phyloP scores from a whole-genome alignment of 768 basidiomycete species.

The Cystobasidium tubakii region DNA sequence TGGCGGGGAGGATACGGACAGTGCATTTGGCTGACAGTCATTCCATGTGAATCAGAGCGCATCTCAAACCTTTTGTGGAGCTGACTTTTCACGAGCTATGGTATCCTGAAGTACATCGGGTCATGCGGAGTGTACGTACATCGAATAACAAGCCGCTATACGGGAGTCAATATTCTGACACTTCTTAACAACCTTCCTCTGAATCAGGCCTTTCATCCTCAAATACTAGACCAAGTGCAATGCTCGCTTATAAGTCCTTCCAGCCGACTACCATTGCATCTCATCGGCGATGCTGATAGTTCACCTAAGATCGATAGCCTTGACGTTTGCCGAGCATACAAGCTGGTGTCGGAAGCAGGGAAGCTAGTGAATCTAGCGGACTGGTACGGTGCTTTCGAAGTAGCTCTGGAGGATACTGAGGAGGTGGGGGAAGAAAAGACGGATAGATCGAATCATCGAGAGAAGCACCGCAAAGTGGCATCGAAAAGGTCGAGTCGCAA shows the following conservation, averaged over 20 bases:
- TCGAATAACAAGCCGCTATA: background rate
- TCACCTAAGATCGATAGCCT: background rate
- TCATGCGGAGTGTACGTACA: conserved; percentile 28
- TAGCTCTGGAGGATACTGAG: background rate
- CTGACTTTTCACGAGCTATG: conserved; percentile 35
- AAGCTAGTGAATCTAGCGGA: conserved; percentile 44
- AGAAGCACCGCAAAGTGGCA: background rate
- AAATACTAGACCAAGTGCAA: conserved; percentile 11
- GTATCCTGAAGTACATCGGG: conserved; percentile 26
- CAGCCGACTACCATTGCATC: conserved; percentile 24
- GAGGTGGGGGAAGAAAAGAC: background rate
- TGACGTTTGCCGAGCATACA: conserved; percentile 11
- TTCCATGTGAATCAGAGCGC: background rate
- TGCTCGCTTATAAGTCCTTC: conserved; percentile 6
- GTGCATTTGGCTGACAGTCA: background rate
- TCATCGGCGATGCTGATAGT: background rate
- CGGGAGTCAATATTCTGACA: background rate
- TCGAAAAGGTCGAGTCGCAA: background rate
- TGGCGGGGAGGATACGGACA: background rate
- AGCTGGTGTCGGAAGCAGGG: conserved; percentile 37
- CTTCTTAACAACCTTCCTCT: background rate
- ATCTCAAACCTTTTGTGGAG: conserved; percentile 4
- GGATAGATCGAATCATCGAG: background rate
- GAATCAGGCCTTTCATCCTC: conserved; percentile 33
- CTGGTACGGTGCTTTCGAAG: conserved; percentile 43